Conservation (phyloP, 129 eudicot species). For the Chrysanthemum lavandulifolium region DNA sequence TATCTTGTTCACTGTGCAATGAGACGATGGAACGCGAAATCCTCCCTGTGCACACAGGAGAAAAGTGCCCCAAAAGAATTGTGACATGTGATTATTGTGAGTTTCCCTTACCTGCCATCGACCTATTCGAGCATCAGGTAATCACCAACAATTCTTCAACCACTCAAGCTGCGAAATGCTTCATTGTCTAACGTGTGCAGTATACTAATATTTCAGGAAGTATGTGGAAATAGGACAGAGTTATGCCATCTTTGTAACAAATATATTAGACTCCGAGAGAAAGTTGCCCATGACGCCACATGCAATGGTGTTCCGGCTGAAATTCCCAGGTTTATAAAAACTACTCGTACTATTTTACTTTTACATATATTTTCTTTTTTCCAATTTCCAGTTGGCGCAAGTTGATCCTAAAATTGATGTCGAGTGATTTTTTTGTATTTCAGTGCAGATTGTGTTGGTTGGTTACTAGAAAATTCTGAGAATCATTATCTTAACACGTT, state of each 20-base stretch:
- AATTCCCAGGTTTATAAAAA: constrained; percentile 54
- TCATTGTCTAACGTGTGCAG: neutral
- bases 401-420: neutral
- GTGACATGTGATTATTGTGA: constrained; percentile 83
- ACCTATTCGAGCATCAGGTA: constrained; percentile 84
- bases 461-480: neutral
- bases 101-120: constrained; percentile 82
- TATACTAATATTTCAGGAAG: constrained; percentile 45
- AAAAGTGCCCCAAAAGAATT: constrained; percentile 70
- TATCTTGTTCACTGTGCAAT: constrained; percentile 74
- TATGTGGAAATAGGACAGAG: constrained; percentile 90
- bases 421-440: neutral
- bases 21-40: constrained; percentile 64
- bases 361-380: no score
- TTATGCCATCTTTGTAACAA: constrained; percentile 56
- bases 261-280: constrained; percentile 79
- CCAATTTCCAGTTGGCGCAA: neutral
- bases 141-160: neutral
- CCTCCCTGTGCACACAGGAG: constrained; percentile 68
- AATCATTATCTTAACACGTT: neutral
- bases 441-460: constrained; percentile 1
- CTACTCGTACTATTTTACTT: no score
- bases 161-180: neutral
- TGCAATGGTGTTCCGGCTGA: constrained; percentile 60
- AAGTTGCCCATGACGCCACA: constrained; percentile 52